Percentiles rank a stretch among this genome's conserved stretches.
phyloP scores from a whole-genome alignment of 805 yeast genomes.

The Candida sithepensis region DNA sequence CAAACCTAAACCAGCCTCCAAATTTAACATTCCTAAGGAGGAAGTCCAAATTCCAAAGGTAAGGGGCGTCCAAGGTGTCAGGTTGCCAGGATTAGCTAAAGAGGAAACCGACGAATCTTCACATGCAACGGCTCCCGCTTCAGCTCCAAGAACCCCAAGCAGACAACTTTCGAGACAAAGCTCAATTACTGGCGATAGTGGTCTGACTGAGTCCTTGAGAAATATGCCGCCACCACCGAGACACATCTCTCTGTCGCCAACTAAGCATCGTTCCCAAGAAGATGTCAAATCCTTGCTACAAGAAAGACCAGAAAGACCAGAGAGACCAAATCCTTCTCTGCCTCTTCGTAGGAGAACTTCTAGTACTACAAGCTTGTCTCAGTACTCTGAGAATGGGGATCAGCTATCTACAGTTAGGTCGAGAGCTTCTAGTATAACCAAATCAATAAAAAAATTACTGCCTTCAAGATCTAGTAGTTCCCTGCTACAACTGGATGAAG shows the following conservation, averaged over 20 bases:
- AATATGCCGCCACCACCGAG: conserved; percentile 20
- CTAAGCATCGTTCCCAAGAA: not conserved
- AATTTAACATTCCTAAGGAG: not conserved
- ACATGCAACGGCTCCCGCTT: not conserved
- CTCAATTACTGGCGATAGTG: not conserved
- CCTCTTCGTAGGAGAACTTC: not conserved
- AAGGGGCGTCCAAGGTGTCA: conserved; percentile 1
- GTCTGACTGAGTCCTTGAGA: not conserved
- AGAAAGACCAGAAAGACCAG: too few species aligned
- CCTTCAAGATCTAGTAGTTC: not conserved
- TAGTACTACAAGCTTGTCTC: not conserved
- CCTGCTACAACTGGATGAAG: not conserved
- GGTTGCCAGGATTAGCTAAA: conserved; percentile 7
- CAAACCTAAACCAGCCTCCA: conserved; percentile 5
- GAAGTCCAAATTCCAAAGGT: not conserved
- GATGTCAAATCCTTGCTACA: not conserved
- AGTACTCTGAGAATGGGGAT: not conserved
- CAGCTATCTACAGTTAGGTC: not conserved
- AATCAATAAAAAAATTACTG: not conserved
- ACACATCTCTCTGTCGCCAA: conserved; percentile 10
- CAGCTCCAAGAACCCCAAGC: not conserved
- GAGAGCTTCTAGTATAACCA: not conserved
- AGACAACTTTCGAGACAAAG: conserved; percentile 3
- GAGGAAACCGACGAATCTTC: not conserved
- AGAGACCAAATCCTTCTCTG: not conserved